Evolutionary conservation across 495 filamentous ascomycete genomes (phyloP).

Genomic region (Hypoxylon intermedium): DNA sequence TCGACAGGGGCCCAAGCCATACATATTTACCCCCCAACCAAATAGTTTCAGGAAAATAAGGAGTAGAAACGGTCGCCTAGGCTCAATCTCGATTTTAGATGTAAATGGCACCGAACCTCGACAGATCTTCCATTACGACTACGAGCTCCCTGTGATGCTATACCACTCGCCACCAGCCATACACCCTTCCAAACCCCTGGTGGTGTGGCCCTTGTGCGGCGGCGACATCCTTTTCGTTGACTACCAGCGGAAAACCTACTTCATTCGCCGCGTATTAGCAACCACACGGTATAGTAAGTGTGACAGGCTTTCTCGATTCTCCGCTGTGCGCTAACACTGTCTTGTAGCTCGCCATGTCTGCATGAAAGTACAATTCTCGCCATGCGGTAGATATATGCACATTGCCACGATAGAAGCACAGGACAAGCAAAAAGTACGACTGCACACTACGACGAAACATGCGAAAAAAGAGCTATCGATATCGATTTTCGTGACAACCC

Average conservation of each 20-base stretch:
- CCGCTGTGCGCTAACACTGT: background rate
- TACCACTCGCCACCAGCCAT: constrained; percentile 6
- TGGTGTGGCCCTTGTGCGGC: constrained; percentile 5
- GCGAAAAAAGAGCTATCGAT: background rate
- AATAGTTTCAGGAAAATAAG: background rate
- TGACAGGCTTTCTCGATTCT: background rate
- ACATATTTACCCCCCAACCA: background rate
- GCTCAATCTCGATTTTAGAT: background rate
- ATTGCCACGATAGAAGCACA: constrained; percentile 7
- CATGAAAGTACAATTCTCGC: constrained; percentile 4
- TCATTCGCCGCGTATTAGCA: background rate
- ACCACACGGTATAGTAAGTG: constrained; percentile 1
- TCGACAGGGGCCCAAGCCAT: background rate
- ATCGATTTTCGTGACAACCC: background rate
- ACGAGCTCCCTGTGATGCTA: constrained; percentile 1
- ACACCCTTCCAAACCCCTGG: background rate
- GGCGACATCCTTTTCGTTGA: constrained; percentile 6
- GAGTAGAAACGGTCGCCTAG: background rate
- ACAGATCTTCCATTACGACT: background rate
- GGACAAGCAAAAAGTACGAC: background rate
- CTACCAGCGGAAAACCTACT: background rate
- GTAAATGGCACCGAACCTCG: background rate
- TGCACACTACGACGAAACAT: background rate
- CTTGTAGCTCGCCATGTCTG: background rate
- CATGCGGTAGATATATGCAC: constrained; percentile 1